Evolutionary conservation across 495 filamentous ascomycete species (phyloP).

Genomic region (Neurospora sp.): DNA sequence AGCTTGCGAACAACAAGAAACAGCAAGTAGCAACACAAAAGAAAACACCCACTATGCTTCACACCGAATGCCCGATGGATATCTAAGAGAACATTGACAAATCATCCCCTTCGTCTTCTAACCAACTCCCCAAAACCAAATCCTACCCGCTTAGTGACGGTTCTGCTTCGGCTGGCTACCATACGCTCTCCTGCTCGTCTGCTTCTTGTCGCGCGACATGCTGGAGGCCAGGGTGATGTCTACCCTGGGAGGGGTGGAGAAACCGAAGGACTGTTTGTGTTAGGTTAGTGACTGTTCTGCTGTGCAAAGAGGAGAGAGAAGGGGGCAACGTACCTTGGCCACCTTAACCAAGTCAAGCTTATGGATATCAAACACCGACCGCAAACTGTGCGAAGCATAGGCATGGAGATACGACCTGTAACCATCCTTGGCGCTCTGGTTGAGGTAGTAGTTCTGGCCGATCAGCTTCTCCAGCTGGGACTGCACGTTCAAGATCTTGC

Average conservation of each 20-base stretch:
- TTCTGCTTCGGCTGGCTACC: conserved; percentile 49
- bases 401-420: conserved; percentile 83
- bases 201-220: conserved; percentile 80
- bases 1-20: not conserved
- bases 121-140: not conserved
- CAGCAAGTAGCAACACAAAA: not conserved
- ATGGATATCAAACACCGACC: conserved; percentile 86
- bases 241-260: conserved; percentile 76
- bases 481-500: conserved; percentile 91
- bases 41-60: not conserved
- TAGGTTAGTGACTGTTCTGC: not conserved
- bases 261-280: conserved; percentile 59
- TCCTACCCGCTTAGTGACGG: not conserved
- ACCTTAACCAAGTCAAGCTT: conserved; percentile 90
- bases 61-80: not conserved
- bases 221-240: conserved; percentile 83
- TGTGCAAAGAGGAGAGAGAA: too few species aligned
- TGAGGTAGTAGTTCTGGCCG: conserved; percentile 89
- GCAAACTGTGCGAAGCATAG: conserved; percentile 82
- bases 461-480: conserved; percentile 92
- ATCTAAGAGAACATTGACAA: not conserved
- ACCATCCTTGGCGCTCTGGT: conserved; percentile 65
- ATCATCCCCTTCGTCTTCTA: not conserved
- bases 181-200: conserved; percentile 64
- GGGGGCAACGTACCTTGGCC: too few species aligned